Base-by-base conservation (phyloP, 176 grass and related monocot genomes). In the Chrysopogon serrulatus region DNA sequence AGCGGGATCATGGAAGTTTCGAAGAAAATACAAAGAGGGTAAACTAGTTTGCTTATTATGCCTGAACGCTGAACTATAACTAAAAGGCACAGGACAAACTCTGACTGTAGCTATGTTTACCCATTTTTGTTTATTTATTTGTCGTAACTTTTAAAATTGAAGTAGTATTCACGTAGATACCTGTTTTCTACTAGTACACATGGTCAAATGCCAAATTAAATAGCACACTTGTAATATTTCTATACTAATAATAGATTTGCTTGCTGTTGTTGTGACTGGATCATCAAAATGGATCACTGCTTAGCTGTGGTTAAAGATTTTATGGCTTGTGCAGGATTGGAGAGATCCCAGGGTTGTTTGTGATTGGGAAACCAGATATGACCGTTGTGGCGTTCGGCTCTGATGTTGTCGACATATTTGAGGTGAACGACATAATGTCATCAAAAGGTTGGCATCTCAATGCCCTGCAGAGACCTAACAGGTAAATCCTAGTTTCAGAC, bases 361-460 rank as follows among this genome's bases (percentile, higher is more conserved):
- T 98, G 56, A 81, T 98, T 21, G 96, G 96, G 57, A 95, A 95
- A 35, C 96, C 96, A 39, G 89, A 95, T 35, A 95, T 95, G 87
- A 98, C 93, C 0, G 83, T 98, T 31, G 88, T 98, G 66, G 96
- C 96, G 49, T 98, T 98, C 75, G 91, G 87, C 43, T 94, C 93
- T 10, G 81, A 92, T 75, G 71, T 44, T 21, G 68, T 95, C 18
- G 89, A 95, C 86, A 98, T 98, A 60, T 98, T 98, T 86, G 96
- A 98, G 90, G 93, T 98, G 32, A 98, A 98, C 67, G 96, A 98
- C 87, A 80, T 98, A 65, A 95, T 98, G 93, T 88, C 91, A 57
- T 92, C 93, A 40, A 95, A 98, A 85, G 96, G 96, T 13, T 98
- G 96, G 96, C 96, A 94, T 72, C 87, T 98, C 54, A 98, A 90